These are phyloP conservation scores for Gaillardinia entomophila DNA, from an alignment of 805 yeast genomes.

Conservation along the genomic window DNA sequence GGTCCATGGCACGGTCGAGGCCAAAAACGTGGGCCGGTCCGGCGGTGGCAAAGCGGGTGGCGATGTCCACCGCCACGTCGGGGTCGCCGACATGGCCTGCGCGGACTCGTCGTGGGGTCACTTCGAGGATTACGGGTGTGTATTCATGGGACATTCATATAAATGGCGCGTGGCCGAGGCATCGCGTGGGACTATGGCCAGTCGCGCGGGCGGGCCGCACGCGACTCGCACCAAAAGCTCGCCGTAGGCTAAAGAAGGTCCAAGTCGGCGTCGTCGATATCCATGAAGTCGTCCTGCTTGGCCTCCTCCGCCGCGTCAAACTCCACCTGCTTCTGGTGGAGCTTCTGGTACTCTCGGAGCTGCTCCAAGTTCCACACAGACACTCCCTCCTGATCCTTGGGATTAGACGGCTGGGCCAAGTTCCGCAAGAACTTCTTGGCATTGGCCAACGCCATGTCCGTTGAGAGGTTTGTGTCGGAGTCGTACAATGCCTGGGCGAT, in stretches of 20 bases:
- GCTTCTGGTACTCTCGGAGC: conserved; percentile 51
- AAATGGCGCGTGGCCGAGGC: background rate
- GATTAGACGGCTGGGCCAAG: conserved; percentile 89
- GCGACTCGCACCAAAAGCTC: no score
- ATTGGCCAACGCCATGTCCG: conserved; percentile 95
- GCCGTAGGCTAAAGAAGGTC: conserved; percentile 17
- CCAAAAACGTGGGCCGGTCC: no score
- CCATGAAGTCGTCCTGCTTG: conserved; percentile 35
- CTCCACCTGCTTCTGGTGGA: conserved; percentile 31
- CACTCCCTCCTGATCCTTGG: conserved; percentile 87
- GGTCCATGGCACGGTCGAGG: background rate
- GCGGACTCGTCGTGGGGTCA: conserved; percentile 3
- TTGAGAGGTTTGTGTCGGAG: conserved; percentile 86
- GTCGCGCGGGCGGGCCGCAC: no score
- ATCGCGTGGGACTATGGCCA: no score
- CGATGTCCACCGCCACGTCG: conserved; percentile 3
- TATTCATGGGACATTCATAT: conserved; percentile 12
- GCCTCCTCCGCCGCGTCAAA: conserved; percentile 10
- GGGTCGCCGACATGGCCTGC: conserved; percentile 13
- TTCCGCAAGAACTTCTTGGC: conserved; percentile 89
- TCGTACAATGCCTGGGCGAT: conserved; percentile 88
- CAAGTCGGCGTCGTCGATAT: conserved; percentile 41
- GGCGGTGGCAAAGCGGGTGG: no score
- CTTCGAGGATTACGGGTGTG: conserved; percentile 12
- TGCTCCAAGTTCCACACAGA: conserved; percentile 87